phyloP scores from a whole-genome alignment of 768 basidiomycete species.

The Boletus speciosus region DNA sequence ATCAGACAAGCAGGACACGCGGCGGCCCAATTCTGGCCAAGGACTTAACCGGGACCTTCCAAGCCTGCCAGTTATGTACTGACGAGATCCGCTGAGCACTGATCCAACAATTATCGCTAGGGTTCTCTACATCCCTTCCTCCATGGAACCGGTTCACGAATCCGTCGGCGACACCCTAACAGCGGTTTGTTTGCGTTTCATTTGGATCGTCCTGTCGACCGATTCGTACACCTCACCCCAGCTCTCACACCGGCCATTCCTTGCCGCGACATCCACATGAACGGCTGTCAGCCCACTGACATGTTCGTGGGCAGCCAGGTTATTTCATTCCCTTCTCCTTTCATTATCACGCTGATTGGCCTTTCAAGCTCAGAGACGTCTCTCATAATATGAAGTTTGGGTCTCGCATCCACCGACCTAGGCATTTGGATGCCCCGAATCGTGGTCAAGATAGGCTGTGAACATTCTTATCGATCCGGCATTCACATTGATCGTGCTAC shows the following conservation, averaged over 20 bases:
- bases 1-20: slow-evolving; percentile 27
- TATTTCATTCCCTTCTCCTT: neutral
- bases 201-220: slow-evolving; percentile 28
- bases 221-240: neutral
- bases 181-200: slow-evolving; percentile 29
- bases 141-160: slow-evolving; percentile 19
- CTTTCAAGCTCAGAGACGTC: neutral
- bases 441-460: slow-evolving; percentile 1
- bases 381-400: neutral
- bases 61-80: slow-evolving; percentile 5
- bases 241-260: slow-evolving; percentile 29
- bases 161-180: slow-evolving; percentile 24
- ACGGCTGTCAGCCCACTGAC: neutral
- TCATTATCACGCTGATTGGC: neutral
- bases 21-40: slow-evolving; percentile 23
- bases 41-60: slow-evolving; percentile 19
- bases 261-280: slow-evolving; percentile 17
- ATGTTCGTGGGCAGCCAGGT: neutral
- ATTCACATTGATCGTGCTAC: neutral
- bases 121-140: slow-evolving; percentile 4
- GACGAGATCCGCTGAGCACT: slow-evolving; percentile 12
- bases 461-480: slow-evolving; percentile 6
- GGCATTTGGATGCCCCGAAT: neutral
- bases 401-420: neutral
- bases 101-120: slow-evolving; percentile 7